A percentile compares a stretch with the other conserved stretches of the same genome.
phyloP scores from a whole-genome alignment of 176 grass and related monocot species.

The Ananas comosus region DNA sequence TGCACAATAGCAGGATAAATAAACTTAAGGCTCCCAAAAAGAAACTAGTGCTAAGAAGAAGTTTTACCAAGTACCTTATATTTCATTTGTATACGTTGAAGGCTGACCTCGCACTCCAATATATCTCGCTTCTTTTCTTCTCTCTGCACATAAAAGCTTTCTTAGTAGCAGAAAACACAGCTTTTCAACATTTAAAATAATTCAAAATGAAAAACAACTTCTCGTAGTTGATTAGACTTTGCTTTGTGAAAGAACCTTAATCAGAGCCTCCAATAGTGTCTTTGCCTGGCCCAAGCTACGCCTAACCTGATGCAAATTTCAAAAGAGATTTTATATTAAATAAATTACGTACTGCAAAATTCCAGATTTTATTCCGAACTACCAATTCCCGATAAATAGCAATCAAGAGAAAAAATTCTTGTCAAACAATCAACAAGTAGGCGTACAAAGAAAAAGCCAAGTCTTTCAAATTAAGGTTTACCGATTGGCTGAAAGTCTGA shows the following conservation, averaged over 20 bases:
- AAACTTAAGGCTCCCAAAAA: slow-evolving; percentile 1
- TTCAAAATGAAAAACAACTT: neutral
- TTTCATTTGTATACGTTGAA: slow-evolving; percentile 79
- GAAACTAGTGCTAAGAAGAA: neutral
- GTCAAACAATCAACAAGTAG: too few species aligned
- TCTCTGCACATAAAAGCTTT: slow-evolving; percentile 41
- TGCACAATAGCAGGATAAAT: neutral
- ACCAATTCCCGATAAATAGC: too few species aligned
- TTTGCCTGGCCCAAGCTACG: slow-evolving; percentile 92
- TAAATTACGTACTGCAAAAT: slow-evolving; percentile 8
- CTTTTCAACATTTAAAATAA: neutral
- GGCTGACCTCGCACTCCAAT: slow-evolving; percentile 67
- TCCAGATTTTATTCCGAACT: neutral
- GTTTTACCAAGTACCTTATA: slow-evolving; percentile 49
- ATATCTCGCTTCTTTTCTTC: slow-evolving; percentile 84
- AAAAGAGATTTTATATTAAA: slow-evolving; percentile 18
- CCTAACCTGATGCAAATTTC: slow-evolving; percentile 58
- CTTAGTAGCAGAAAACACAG: neutral
- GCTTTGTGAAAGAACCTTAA: slow-evolving; percentile 53
- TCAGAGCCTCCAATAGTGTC: slow-evolving; percentile 69
- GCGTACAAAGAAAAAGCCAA: too few species aligned
- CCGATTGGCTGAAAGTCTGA: too few species aligned
- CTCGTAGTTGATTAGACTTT: neutral
- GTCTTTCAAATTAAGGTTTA: too few species aligned
- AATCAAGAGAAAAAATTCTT: too few species aligned